A percentile compares a stretch with the other conserved stretches of the same genome.
Evolutionary conservation across 148 eudicot genomes (phyloP).

Genomic region (Simmondsia chinensis): DNA sequence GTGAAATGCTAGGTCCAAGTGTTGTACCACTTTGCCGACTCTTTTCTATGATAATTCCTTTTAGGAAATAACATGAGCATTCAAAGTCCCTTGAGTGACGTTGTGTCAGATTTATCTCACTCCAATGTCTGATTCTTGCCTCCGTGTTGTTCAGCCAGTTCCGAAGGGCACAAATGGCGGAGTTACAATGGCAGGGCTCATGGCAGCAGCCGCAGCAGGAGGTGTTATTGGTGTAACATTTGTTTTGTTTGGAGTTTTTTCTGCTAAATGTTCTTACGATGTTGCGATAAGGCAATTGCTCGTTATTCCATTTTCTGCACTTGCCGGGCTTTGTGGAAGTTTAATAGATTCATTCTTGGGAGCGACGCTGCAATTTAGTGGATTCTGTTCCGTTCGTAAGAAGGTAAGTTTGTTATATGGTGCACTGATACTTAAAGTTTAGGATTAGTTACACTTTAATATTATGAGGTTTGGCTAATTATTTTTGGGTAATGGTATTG

Average conservation of each 20-base stretch:
- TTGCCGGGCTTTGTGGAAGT: constrained; percentile 83
- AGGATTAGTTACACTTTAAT: background rate
- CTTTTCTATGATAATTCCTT: no score
- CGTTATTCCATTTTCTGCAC: constrained; percentile 67
- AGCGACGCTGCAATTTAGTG: constrained; percentile 84
- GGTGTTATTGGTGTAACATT: constrained; percentile 61
- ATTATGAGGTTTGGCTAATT: no score
- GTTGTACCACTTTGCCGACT: no score
- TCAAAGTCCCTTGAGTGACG: no score
- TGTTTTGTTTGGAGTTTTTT: constrained; percentile 51
- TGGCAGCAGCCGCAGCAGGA: constrained; percentile 90
- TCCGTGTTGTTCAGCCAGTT: constrained; percentile 34
- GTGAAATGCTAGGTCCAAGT: no score
- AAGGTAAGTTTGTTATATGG: constrained; percentile 36
- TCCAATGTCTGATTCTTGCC: background rate
- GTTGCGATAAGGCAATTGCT: constrained; percentile 66
- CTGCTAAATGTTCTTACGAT: constrained; percentile 46
- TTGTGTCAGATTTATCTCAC: no score
- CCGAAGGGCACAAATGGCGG: constrained; percentile 97
- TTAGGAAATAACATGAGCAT: no score
- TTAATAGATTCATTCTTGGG: constrained; percentile 82
- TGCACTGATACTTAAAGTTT: background rate
- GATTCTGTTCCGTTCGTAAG: constrained; percentile 68
- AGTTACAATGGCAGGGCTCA: constrained; percentile 72
- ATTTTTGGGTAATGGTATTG: no score